Evolutionary conservation across 306 rosid genomes (phyloP), one percentile per base, ranked within the genome.

Genomic region (Alnus glutinosa): DNA sequence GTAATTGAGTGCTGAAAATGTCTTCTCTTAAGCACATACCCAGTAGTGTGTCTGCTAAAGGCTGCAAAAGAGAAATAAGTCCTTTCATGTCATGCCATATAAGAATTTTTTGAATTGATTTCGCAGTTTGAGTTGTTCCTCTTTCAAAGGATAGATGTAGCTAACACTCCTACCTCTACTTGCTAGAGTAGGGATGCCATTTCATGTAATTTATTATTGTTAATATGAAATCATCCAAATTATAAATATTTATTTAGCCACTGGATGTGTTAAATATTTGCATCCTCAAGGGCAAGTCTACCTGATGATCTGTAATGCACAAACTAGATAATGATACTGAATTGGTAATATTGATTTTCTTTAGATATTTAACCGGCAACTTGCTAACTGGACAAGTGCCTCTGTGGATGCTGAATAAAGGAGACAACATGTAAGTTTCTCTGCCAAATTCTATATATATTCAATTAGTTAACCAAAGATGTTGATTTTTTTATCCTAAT

Each of bases 291-390:
- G 6, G 7, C 10, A n/a, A 42, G 7, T 18, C 13, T 16, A 39
- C 28, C 2, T 67, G 51, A 4, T 9, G 50, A 10, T 61, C 11
- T 75, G 59, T 51, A 15, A 51, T 52, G 42, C 76, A 61, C 47
- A 61, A 75, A 18, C 32, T 49, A 2, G 7, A 34, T 44, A 37
- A 14, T 32, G 16, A 32, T 73, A 63, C 79, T 83, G 61, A 47
- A 34, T 44, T 64, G 55, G 30, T 18, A 15, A 55, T 55, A 8
- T 73, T 50, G 39, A 59, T 44, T 51, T 44, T 59, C 73, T 76
- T 51, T 69, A 94, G 98, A 75, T 80, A 81, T 86, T 87, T 93
- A 77, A 83, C 89, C 42, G 89, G 89, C 83, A 91, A 93, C 83
- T 23, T 58, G 80, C 77, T 93, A 6, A 58, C 82, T 46, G 97